Base-by-base conservation (phyloP, 2,329 filamentous ascomycete genomes). In the Venturia effusa region DNA sequence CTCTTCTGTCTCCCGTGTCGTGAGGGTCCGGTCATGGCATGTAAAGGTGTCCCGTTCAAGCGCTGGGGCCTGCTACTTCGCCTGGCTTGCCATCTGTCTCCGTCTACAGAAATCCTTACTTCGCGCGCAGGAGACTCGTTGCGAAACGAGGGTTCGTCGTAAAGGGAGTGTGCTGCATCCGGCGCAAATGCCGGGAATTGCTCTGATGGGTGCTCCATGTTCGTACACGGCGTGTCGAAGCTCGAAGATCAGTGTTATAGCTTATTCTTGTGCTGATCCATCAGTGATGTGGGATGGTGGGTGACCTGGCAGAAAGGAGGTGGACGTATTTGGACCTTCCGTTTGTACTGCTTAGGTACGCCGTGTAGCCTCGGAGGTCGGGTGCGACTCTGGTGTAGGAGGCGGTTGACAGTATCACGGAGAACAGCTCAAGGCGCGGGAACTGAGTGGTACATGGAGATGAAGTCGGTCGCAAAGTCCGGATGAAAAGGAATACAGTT, bases 1-100 rank as follows among this genome's bases (percentile, higher is more conserved):
- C 92, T 96, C 81, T 93, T 95, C 73, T 94, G 90, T 68, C 88
- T 81, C 22, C 79, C 79, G 71, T 92, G 89, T 51, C 61, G 39
- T 24, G 61, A 62, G 43, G 61, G 61, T 7, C 48, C 40, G 17
- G 45, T 11, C 15, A 24, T 22, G 39, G 39, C 11, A 32, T 60
- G 59, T 27, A 27, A 40, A 6, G 40, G 37, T 40, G 15, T 24
- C 17, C 59, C 59, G 43, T 60, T 60, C n/a, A 32, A 27, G 22
- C 59, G 32, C 51, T 40, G 34, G 7, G 55, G 37, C 54, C 78
- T 78, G 67, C 76, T 79, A 67, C 83, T 80, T 71, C 80, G 84
- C 55, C 83, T 80, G 48, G 83, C 78, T 63, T 84, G 82, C 87
- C 87, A 90, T 68, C 81, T 78, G 67, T 87, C 62, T 62, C 32